These are phyloP conservation scores for Nakazawaea sp. DNA, from an alignment of 805 yeast genomes.

Conservation along the genomic window DNA sequence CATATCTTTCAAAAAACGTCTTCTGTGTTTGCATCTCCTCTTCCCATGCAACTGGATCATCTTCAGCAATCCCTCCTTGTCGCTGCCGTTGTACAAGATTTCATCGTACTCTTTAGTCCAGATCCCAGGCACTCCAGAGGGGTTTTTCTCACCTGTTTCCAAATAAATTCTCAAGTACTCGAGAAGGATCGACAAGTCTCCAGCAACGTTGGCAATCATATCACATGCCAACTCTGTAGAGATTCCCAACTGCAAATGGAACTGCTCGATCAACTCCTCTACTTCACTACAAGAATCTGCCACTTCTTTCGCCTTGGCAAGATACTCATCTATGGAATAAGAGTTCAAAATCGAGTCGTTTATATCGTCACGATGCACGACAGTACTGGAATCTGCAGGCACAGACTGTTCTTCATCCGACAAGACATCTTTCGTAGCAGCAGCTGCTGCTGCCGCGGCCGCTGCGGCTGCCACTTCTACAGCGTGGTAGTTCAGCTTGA, in stretches of 20 bases:
- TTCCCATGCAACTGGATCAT: slow-evolving; percentile 6
- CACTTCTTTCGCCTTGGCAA: neutral
- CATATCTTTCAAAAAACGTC: slow-evolving; percentile 3
- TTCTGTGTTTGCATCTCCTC: slow-evolving; percentile 5
- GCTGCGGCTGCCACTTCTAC: too few species aligned
- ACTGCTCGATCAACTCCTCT: slow-evolving; percentile 1
- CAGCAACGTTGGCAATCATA: slow-evolving; percentile 4
- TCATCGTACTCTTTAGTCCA: slow-evolving; percentile 9
- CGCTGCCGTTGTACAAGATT: neutral
- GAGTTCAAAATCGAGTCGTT: neutral
- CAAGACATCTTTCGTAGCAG: too few species aligned
- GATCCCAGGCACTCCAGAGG: slow-evolving; percentile 7
- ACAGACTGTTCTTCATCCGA: too few species aligned
- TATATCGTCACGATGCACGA: neutral
- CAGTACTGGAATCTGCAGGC: too few species aligned
- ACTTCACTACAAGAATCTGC: neutral
- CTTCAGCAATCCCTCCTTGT: neutral
- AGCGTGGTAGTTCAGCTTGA: too few species aligned
- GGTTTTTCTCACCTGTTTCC: slow-evolving; percentile 4
- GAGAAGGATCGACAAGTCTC: slow-evolving; percentile 1
- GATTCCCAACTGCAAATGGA: slow-evolving; percentile 2
- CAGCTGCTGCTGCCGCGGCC: too few species aligned
- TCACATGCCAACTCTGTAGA: neutral
- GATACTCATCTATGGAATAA: slow-evolving; percentile 1
- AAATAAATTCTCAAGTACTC: slow-evolving; percentile 5